phyloP scores from a whole-genome alignment of 352 stramenopile genomes.

The Thalassiosira hispida region DNA sequence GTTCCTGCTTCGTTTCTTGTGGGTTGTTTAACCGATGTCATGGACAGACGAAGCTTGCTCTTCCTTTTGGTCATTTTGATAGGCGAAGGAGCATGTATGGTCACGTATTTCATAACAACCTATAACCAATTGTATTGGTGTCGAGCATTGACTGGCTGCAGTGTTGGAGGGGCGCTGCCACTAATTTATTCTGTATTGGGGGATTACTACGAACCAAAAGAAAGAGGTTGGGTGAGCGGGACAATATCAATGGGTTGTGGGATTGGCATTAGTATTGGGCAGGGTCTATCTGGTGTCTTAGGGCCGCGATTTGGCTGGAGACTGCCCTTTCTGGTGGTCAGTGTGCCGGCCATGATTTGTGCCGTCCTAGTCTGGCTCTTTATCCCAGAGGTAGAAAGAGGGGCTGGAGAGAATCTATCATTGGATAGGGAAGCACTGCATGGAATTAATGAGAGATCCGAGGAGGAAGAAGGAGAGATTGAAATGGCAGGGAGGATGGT shows the following conservation, averaged over 20 bases:
- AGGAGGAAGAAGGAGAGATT: conserved; percentile 47
- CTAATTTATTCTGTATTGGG: conserved; percentile 85
- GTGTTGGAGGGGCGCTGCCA: conserved; percentile 80
- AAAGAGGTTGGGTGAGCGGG: conserved; percentile 34
- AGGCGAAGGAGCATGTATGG: conserved; percentile 76
- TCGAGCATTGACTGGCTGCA: conserved; percentile 62
- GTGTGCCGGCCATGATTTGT: conserved; percentile 69
- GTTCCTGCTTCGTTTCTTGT: conserved; percentile 76
- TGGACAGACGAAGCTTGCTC: conserved; percentile 49
- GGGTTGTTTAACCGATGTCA: conserved; percentile 75
- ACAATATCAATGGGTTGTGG: conserved; percentile 69
- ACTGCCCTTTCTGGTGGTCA: conserved; percentile 83
- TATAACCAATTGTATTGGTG: conserved; percentile 73
- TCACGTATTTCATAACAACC: conserved; percentile 49
- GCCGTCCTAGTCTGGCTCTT: conserved; percentile 66
- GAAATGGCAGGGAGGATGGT: conserved; percentile 32
- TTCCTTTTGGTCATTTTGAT: conserved; percentile 73
- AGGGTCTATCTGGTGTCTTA: conserved; percentile 75
- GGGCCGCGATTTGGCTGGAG: conserved; percentile 81
- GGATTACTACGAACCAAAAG: conserved; percentile 71
- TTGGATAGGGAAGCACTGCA: background rate
- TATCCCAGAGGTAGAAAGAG: conserved; percentile 72
- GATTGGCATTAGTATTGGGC: conserved; percentile 76
- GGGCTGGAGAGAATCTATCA: conserved; percentile 53
- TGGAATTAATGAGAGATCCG: conserved; percentile 10